Conservation (phyloP, 805 yeast genomes). For the Isabelozyma heimii region DNA sequence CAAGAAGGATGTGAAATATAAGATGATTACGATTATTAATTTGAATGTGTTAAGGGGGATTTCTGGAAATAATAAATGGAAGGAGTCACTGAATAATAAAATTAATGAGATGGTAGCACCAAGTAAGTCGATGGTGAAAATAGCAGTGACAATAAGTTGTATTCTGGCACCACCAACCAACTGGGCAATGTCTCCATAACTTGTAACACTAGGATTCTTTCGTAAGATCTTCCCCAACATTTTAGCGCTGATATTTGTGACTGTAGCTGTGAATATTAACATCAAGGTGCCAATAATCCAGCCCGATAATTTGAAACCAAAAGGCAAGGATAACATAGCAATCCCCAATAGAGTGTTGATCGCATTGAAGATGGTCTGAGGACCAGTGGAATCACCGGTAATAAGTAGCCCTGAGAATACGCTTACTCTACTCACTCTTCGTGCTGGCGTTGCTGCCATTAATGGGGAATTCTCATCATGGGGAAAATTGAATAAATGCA, state of each 20-base stretch:
- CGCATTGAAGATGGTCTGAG: slow-evolving; percentile 67
- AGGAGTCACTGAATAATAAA: slow-evolving; percentile 60
- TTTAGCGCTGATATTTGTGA: slow-evolving; percentile 53
- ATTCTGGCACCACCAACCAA: slow-evolving; percentile 45
- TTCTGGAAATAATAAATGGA: slow-evolving; percentile 44
- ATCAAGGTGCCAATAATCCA: slow-evolving; percentile 52
- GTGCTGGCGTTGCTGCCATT: background rate
- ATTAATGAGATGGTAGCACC: slow-evolving; percentile 62
- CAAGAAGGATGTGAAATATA: slow-evolving; percentile 50
- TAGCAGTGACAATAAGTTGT: slow-evolving; percentile 42
- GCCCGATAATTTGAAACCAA: slow-evolving; percentile 67
- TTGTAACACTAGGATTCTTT: slow-evolving; percentile 36
- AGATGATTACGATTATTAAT: slow-evolving; percentile 29
- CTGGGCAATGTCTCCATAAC: slow-evolving; percentile 61
- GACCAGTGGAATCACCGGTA: slow-evolving; percentile 50
- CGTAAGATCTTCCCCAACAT: slow-evolving; percentile 49
- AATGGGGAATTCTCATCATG: slow-evolving; percentile 8
- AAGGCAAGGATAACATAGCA: slow-evolving; percentile 70
- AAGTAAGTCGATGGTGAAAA: slow-evolving; percentile 55
- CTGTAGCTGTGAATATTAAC: slow-evolving; percentile 43
- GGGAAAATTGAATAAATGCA: slow-evolving; percentile 15
- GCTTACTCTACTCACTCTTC: slow-evolving; percentile 1
- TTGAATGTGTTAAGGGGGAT: slow-evolving; percentile 39
- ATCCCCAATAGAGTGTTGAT: slow-evolving; percentile 75
- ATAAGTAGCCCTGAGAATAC: slow-evolving; percentile 6